Evolutionary conservation across 2,329 filamentous ascomycete species (phyloP).

Genomic region (Curvularia sp.): DNA sequence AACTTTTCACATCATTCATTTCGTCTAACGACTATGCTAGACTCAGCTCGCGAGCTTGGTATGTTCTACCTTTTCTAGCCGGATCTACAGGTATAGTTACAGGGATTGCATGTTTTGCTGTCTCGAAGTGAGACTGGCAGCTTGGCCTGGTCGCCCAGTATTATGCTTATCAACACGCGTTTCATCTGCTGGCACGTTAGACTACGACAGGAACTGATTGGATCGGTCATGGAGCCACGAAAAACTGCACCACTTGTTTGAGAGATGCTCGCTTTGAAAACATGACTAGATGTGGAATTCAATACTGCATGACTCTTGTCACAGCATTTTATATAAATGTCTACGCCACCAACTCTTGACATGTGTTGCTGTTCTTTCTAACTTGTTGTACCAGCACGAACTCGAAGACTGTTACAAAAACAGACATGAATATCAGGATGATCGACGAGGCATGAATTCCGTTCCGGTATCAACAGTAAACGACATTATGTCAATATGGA

Average conservation of each 20-base stretch:
- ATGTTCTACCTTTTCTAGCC: not conserved
- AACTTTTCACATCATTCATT: not conserved
- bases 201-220: not conserved
- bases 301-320: not conserved
- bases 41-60: not conserved
- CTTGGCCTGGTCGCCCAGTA: not conserved
- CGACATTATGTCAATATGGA: not conserved
- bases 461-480: not conserved
- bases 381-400: too few species aligned
- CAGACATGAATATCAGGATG: not conserved
- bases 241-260: not conserved
- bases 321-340: not conserved
- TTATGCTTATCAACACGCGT: not conserved
- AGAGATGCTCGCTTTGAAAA: not conserved
- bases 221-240: not conserved
- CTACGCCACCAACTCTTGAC: not conserved
- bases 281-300: not conserved
- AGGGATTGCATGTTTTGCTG: not conserved
- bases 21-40: not conserved
- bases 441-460: not conserved
- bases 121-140: not conserved
- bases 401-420: not conserved
- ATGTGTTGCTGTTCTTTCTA: too few species aligned
- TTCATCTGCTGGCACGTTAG: slow-evolving; percentile 4
- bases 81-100: not conserved